Base-by-base conservation (phyloP, 2,329 filamentous ascomycete genomes). In the Pseudocercospora eumusae region DNA sequence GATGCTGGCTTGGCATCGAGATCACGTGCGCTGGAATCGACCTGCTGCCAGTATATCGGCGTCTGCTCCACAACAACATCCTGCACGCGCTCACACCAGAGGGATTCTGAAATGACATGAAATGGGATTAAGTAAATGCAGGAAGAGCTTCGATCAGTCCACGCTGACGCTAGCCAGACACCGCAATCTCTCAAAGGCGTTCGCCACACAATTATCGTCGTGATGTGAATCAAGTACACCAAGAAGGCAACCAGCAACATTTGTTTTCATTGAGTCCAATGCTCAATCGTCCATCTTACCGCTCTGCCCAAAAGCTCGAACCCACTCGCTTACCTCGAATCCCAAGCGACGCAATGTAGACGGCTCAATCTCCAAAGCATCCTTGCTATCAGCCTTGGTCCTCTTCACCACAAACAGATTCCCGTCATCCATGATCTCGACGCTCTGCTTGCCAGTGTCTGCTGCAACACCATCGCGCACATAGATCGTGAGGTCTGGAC, bases 251-350 rank as follows among this genome's bases (percentile, higher is more conserved):
- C 20, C 28, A 54, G 28, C 28, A 33, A 23, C 28, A 21, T 21
- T n/a, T 40, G 52, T 56, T 44, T 18, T 56, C 56, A 40, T 20
- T 49, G 53, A 63, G 31, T 40, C 44, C 59, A 50, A 25, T n/a
- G 20, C 60, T 63, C 28, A 60, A 18, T 27, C 55, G 60, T 58
- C 44, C 45, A 47, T 40, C 50, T 58, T 52, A 15, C 61, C 62
- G 44, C 61, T 65, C 40, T 62, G 57, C 4, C 71, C 72, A 65
- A 74, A 74, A 9, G 68, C 71, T 40, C 77, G 71, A 13, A 92
- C 83, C 86, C 89, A 96, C 77, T 97, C 93, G 59, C 90, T 85
- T 66, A 97, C 87, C 79, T 97, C 93, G 77, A 97, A 97, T 1
- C 87, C 88, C 55, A 96, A 79, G 64, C 92, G 82, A 62, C 92